Percentiles rank a stretch among this genome's conserved stretches.
Evolutionary conservation across 2,329 filamentous ascomycete genomes (phyloP).

Genomic region (Fusarium coffeatum): DNA sequence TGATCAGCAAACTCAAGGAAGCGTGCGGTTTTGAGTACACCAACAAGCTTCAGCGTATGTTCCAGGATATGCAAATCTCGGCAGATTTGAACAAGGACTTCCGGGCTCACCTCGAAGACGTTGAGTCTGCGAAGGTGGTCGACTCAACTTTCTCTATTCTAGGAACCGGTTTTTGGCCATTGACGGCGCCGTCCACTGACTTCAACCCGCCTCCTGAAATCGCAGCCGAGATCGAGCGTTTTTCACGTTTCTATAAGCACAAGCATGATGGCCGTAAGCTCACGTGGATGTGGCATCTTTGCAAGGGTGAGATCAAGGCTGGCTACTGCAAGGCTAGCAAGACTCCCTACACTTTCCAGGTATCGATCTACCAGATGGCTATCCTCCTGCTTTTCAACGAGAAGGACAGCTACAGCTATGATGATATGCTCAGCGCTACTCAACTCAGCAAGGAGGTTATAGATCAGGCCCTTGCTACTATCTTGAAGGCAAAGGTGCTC

Average conservation of each 20-base stretch:
- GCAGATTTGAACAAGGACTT: conserved; percentile 95
- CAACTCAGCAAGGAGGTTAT: conserved; percentile 83
- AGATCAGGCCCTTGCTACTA: conserved; percentile 85
- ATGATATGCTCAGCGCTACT: conserved; percentile 86
- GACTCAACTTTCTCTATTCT: conserved; percentile 94
- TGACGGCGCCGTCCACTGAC: conserved; percentile 85
- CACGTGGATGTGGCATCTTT: conserved; percentile 98
- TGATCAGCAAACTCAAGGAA: conserved; percentile 99
- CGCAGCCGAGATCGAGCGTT: conserved; percentile 87
- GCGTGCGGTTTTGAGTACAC: conserved; percentile 99
- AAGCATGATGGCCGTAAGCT: conserved; percentile 97
- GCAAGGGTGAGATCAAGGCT: conserved; percentile 95
- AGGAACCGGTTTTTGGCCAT: conserved; percentile 96
- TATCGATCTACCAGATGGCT: conserved; percentile 98
- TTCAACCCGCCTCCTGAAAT: conserved; percentile 91
- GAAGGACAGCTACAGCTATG: conserved; percentile 83
- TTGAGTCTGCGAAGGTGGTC: conserved; percentile 71
- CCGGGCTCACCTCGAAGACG: conserved; percentile 75
- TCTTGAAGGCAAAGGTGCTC: conserved; percentile 93
- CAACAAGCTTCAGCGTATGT: conserved; percentile 99
- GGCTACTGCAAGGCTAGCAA: conserved; percentile 92
- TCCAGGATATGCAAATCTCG: conserved; percentile 99
- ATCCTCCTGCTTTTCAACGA: conserved; percentile 96
- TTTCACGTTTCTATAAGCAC: conserved; percentile 90
- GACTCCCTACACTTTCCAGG: conserved; percentile 95